Percentiles rank a stretch among this genome's conserved stretches.
Conservation (phyloP, 2,329 filamentous ascomycete species). For the Trichoderma citrinoviride region DNA sequence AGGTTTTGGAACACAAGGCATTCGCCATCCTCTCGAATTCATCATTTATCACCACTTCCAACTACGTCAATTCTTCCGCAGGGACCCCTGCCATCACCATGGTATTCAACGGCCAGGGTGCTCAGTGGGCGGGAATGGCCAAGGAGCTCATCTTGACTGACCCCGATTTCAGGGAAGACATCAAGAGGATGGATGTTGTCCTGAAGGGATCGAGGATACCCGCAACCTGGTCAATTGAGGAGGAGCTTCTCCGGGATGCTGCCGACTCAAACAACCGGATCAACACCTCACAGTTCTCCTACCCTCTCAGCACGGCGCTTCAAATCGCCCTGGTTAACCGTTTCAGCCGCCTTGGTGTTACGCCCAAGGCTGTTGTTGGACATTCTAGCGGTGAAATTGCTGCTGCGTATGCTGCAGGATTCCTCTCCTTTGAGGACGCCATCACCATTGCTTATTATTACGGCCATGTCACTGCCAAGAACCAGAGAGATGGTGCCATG, state of each 20-base stretch:
- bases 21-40: constrained; percentile 23
- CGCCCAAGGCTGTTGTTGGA: constrained; percentile 25
- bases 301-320: constrained; percentile 53
- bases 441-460: constrained; percentile 27
- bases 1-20: background rate
- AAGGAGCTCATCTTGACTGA: constrained; percentile 29
- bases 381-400: constrained; percentile 31
- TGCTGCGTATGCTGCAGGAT: constrained; percentile 27
- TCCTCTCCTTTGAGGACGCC: constrained; percentile 22
- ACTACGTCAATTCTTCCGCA: background rate
- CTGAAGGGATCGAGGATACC: constrained; percentile 25
- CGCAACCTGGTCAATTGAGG: constrained; percentile 30
- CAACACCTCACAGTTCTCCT: constrained; percentile 41
- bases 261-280: constrained; percentile 25
- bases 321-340: constrained; percentile 48
- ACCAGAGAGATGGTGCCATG: constrained; percentile 31
- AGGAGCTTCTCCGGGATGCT: constrained; percentile 13
- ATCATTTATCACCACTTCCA: constrained; percentile 1
- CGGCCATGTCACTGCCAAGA: constrained; percentile 18
- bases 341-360: constrained; percentile 31
- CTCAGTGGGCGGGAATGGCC: constrained; percentile 45
- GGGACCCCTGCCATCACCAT: constrained; percentile 26
- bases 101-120: constrained; percentile 46
- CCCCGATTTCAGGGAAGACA: constrained; percentile 27
- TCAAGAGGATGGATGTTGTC: constrained; percentile 19